These are phyloP conservation scores for Fusarium robinianum DNA, from an alignment of 2,329 filamentous ascomycete species.

Conservation along the genomic window DNA sequence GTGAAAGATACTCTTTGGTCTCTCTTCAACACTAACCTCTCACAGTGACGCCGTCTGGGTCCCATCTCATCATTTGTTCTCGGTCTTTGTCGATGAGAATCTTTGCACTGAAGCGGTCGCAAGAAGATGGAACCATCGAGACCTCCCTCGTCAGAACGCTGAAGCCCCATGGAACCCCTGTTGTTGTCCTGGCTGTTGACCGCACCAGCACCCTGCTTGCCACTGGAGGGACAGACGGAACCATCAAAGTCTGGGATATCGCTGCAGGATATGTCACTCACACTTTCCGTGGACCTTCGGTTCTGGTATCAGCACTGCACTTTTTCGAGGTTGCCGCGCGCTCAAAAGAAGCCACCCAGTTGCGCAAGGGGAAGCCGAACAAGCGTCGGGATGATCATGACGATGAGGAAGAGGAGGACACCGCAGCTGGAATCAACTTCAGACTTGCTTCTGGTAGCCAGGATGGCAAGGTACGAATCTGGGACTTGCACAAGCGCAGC, in stretches of 20 bases:
- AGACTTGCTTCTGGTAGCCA: slow-evolving; percentile 89
- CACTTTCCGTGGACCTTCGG: slow-evolving; percentile 90
- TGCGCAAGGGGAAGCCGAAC: slow-evolving; percentile 44
- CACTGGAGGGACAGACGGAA: slow-evolving; percentile 89
- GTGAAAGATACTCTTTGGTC: slow-evolving; percentile 23
- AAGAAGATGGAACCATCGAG: slow-evolving; percentile 61
- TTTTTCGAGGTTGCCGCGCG: slow-evolving; percentile 78
- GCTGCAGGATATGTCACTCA: slow-evolving; percentile 88
- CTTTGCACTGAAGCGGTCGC: slow-evolving; percentile 69
- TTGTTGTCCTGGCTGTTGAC: slow-evolving; percentile 84
- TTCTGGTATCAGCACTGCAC: slow-evolving; percentile 84
- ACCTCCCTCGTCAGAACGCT: slow-evolving; percentile 75
- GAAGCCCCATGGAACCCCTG: slow-evolving; percentile 88
- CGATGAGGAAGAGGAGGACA: slow-evolving; percentile 47
- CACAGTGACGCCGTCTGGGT: slow-evolving; percentile 82
- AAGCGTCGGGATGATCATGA: slow-evolving; percentile 43
- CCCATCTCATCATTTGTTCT: slow-evolving; percentile 88
- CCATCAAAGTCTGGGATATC: slow-evolving; percentile 97
- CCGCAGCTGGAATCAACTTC: slow-evolving; percentile 61
- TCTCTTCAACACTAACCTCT: slow-evolving; percentile 20
- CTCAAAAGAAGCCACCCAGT: slow-evolving; percentile 35
- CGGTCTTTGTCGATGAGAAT: slow-evolving; percentile 96
- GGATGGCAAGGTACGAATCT: slow-evolving; percentile 89
- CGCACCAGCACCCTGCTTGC: slow-evolving; percentile 86
- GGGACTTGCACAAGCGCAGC: slow-evolving; percentile 85